A percentile compares a stretch with the other conserved stretches of the same genome.
These are phyloP conservation scores for Eutrema japonicum DNA, from an alignment of 345 rosid species.

Conservation along the genomic window DNA sequence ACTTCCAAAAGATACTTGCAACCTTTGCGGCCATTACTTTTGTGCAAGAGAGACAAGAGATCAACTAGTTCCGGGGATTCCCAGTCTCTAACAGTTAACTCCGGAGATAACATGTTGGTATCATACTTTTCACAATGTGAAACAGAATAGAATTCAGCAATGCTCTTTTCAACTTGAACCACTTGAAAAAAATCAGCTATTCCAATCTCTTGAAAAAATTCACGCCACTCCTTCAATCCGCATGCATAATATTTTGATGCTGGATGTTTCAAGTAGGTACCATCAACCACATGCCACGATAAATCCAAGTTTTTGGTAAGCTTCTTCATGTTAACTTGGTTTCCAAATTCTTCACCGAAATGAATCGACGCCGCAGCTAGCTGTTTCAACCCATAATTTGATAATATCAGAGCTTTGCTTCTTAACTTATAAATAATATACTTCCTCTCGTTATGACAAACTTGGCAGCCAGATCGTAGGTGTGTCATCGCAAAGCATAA, in stretches of 20 bases:
- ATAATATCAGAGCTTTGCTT: slow-evolving; percentile 65
- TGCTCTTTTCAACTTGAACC: slow-evolving; percentile 66
- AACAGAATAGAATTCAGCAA: slow-evolving; percentile 51
- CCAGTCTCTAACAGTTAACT: slow-evolving; percentile 72
- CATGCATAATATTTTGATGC: slow-evolving; percentile 50
- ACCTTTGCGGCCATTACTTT: slow-evolving; percentile 52
- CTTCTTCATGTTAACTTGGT: slow-evolving; percentile 55
- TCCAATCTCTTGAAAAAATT: slow-evolving; percentile 77
- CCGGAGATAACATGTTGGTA: slow-evolving; percentile 45
- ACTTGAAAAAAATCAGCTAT: slow-evolving; percentile 85
- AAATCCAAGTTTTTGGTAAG: slow-evolving; percentile 56
- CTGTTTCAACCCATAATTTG: slow-evolving; percentile 73
- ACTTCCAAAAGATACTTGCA: slow-evolving; percentile 69
- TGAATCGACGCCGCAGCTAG: slow-evolving; percentile 64
- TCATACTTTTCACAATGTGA: slow-evolving; percentile 43
- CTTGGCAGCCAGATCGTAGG: slow-evolving; percentile 69
- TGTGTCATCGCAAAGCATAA: slow-evolving; percentile 87
- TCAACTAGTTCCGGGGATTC: slow-evolving; percentile 72
- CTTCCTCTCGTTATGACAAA: slow-evolving; percentile 69
- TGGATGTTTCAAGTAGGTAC: slow-evolving; percentile 72
- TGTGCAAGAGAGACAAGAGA: slow-evolving; percentile 55
- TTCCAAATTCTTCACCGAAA: slow-evolving; percentile 71
- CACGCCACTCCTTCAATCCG: slow-evolving; percentile 71
- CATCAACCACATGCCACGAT: slow-evolving; percentile 81
- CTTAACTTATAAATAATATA: slow-evolving; percentile 63